These are phyloP conservation scores for Tinospora cordifolia DNA, from an alignment of 164 flowering plant genomes.

Conservation along the genomic window DNA sequence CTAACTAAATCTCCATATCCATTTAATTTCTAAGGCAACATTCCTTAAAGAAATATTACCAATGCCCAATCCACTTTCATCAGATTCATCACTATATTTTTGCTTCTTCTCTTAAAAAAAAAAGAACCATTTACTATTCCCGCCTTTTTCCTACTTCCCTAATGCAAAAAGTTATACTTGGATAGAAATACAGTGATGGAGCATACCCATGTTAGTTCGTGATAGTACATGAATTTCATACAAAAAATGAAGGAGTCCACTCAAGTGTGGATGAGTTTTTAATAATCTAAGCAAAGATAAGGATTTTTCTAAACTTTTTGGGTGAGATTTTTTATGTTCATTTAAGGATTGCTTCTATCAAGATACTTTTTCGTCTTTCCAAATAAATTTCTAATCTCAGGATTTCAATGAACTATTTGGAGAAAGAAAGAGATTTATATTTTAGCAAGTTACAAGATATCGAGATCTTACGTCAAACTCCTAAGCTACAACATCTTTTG, in stretches of 20 bases:
- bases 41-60: no score
- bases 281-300: neutral
- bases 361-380: neutral
- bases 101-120: no score
- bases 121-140: no score
- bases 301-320: neutral
- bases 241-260: neutral
- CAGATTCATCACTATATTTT: no score
- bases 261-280: neutral
- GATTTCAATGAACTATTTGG: constrained; percentile 63
- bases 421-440: constrained; percentile 87
- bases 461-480: constrained; percentile 75
- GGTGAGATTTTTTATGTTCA: neutral
- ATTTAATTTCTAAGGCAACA: no score
- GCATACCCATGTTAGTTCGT: no score
- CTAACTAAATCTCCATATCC: no score
- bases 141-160: neutral
- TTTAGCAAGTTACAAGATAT: constrained; percentile 75
- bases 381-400: constrained; percentile 62
- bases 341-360: neutral
- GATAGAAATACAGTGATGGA: no score
- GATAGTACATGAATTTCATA: no score
- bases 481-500: constrained; percentile 59
- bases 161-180: no score
- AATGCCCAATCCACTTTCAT: no score